Evolutionary conservation across 495 filamentous ascomycete species (phyloP).

Genomic region (Aspergillus egyptiacus): DNA sequence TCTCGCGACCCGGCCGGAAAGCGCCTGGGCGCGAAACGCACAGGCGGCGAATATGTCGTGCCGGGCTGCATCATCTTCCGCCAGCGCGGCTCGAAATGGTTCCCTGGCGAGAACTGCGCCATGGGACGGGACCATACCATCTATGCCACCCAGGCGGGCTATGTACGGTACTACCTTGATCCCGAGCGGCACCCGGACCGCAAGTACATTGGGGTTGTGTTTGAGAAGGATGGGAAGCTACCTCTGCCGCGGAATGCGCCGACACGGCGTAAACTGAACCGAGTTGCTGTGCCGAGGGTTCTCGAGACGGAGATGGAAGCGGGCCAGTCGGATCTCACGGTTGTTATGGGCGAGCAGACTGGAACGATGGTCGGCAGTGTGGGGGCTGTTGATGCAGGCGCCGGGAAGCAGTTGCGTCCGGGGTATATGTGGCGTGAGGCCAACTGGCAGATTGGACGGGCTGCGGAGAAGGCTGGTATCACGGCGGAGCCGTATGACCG

Average conservation of each 20-base stretch:
- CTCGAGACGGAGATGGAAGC: constrained; percentile 23
- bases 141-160: constrained; percentile 75
- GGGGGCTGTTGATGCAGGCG: constrained; percentile 28
- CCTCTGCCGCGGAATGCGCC: constrained; percentile 65
- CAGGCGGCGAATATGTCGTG: constrained; percentile 82
- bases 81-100: constrained; percentile 92
- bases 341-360: constrained; percentile 21
- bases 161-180: constrained; percentile 94
- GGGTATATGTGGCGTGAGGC: constrained; percentile 78
- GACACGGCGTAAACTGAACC: constrained; percentile 60
- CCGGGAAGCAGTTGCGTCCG: constrained; percentile 49
- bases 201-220: constrained; percentile 87
- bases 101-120: constrained; percentile 83
- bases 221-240: constrained; percentile 63
- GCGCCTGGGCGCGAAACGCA: constrained; percentile 90
- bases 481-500: constrained; percentile 47
- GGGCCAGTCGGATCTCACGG: constrained; percentile 33
- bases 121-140: constrained; percentile 98
- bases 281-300: constrained; percentile 48
- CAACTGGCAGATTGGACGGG: constrained; percentile 78
- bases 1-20: constrained; percentile 85
- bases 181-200: constrained; percentile 70
- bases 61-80: constrained; percentile 97
- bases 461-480: constrained; percentile 54
- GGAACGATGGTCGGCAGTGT: constrained; percentile 29